Conservation (phyloP, 164 flowering plant species). For the Vitis labrusca region DNA sequence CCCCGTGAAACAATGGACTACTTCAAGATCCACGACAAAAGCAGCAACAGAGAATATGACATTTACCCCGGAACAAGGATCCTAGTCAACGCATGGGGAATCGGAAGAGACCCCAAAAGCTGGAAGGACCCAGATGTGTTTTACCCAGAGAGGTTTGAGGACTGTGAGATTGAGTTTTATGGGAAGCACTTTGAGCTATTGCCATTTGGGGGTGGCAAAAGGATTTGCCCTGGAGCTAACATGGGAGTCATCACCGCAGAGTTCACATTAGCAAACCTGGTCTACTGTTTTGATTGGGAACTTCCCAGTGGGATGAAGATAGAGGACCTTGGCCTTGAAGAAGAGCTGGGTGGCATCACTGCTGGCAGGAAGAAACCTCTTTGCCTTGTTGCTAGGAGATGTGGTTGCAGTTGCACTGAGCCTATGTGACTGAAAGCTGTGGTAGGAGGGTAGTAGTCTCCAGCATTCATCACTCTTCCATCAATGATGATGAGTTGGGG, state of each 20-base stretch:
- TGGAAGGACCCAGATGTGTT: conserved; percentile 1
- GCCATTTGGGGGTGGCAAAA: not conserved
- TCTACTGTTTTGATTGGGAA: conserved; percentile 6
- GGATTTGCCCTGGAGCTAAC: not conserved
- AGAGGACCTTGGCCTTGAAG: not conserved
- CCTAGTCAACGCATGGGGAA: not conserved
- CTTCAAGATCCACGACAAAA: no score
- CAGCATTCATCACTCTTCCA: no score
- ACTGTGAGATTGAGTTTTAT: not conserved
- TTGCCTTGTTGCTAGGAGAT: no score
- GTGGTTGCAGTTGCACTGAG: no score
- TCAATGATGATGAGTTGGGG: no score
- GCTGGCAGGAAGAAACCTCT: no score
- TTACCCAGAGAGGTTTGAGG: not conserved
- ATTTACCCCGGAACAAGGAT: not conserved
- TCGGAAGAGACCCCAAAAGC: not conserved
- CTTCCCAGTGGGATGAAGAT: conserved; percentile 1
- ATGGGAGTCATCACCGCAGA: not conserved
- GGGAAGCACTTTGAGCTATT: not conserved
- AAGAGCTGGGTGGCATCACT: no score
- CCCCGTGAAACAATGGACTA: not conserved
- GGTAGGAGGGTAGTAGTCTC: no score
- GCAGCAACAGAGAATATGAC: not conserved
- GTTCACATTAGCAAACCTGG: not conserved
- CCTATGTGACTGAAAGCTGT: no score